Conservation (phyloP, 495 filamentous ascomycete genomes). For the Neurospora tetrasperma region DNA sequence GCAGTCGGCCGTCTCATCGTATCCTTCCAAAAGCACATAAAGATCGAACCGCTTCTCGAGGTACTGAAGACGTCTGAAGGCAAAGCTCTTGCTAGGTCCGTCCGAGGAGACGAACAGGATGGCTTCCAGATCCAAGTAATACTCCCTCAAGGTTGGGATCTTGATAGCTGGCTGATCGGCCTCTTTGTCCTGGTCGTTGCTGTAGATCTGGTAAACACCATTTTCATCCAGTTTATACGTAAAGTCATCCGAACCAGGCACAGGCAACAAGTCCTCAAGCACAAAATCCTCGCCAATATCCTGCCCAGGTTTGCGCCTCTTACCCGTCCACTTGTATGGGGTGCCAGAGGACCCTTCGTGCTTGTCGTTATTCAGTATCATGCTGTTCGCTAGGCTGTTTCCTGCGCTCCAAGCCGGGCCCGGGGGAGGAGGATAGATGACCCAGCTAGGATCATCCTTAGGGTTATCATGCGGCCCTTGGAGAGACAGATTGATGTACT, state of each 20-base stretch:
- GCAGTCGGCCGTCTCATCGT: slow-evolving; percentile 95
- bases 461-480: slow-evolving; percentile 76
- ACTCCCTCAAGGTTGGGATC: slow-evolving; percentile 84
- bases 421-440: slow-evolving; percentile 82
- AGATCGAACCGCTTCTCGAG: slow-evolving; percentile 94
- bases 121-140: slow-evolving; percentile 87
- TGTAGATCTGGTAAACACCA: slow-evolving; percentile 87
- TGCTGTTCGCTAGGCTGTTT: slow-evolving; percentile 48
- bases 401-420: slow-evolving; percentile 71
- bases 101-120: slow-evolving; percentile 80
- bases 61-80: slow-evolving; percentile 87
- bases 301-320: slow-evolving; percentile 75
- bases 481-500: slow-evolving; percentile 79
- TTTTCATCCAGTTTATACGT: slow-evolving; percentile 67
- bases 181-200: slow-evolving; percentile 50
- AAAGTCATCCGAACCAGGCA: slow-evolving; percentile 60
- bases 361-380: slow-evolving; percentile 33
- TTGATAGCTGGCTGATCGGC: slow-evolving; percentile 57
- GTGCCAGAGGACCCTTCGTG: slow-evolving; percentile 9
- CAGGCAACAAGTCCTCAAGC: slow-evolving; percentile 60
- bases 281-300: slow-evolving; percentile 74
- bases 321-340: slow-evolving; percentile 24
- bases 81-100: slow-evolving; percentile 93
- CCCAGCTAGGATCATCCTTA: slow-evolving; percentile 73
- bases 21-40: slow-evolving; percentile 84